Conservation (phyloP, 768 basidiomycete genomes). For the Suillus ampliporus region DNA sequence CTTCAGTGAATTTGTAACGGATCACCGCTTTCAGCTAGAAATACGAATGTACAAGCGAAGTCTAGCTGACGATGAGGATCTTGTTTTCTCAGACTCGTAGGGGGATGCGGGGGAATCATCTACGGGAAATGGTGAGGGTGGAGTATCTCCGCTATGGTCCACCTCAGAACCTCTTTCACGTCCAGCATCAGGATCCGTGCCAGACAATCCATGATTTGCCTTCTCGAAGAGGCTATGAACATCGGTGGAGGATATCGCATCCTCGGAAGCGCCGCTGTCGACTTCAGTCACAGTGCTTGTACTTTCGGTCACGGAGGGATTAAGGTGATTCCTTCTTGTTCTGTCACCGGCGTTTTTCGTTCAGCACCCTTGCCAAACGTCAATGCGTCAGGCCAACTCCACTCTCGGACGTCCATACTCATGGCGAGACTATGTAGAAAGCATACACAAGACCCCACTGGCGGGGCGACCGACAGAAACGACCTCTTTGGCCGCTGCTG, state of each 20-base stretch:
- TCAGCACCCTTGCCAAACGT: conserved; percentile 60
- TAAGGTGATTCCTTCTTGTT: conserved; percentile 8
- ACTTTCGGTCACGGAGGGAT: conserved; percentile 9
- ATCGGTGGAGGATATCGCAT: conserved; percentile 45
- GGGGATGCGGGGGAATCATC: not conserved
- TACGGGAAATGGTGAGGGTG: conserved; percentile 23
- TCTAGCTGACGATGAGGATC: conserved; percentile 29
- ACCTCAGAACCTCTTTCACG: not conserved
- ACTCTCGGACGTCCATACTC: conserved; percentile 64
- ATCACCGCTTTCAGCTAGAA: conserved; percentile 48
- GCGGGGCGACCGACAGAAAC: not conserved
- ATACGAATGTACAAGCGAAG: conserved; percentile 51
- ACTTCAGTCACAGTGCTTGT: conserved; percentile 32
- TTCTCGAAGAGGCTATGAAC: conserved; percentile 30
- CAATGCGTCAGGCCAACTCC: conserved; percentile 74
- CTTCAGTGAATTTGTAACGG: conserved; percentile 46
- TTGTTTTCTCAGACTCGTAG: conserved; percentile 7
- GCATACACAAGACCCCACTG: conserved; percentile 53
- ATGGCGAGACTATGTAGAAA: conserved; percentile 45
- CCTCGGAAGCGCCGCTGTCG: conserved; percentile 42
- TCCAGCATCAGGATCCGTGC: not conserved
- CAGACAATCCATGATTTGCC: conserved; percentile 10
- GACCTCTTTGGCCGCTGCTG: conserved; percentile 21
- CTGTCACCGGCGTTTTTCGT: not conserved
- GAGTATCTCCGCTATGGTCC: conserved; percentile 26